These are phyloP conservation scores for Alternaria arbusti DNA, from an alignment of 2,329 filamentous ascomycete species.

Conservation along the genomic window DNA sequence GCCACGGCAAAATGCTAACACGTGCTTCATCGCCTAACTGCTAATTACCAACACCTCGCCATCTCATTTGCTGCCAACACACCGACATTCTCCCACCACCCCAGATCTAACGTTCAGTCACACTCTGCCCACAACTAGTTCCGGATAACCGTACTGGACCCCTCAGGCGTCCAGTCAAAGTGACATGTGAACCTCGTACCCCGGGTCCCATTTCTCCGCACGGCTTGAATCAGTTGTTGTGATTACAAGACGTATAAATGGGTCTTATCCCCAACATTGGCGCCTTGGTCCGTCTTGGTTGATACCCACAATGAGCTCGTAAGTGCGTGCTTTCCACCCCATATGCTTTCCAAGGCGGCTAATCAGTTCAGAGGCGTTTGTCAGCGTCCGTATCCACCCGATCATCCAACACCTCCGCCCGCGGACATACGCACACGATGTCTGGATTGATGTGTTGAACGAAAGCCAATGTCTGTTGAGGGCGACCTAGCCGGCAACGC, in stretches of 20 bases:
- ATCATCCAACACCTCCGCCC: neutral
- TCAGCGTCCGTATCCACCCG: neutral
- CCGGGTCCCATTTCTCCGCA: neutral
- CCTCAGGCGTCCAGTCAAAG: neutral
- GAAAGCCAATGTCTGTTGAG: constrained; percentile 53
- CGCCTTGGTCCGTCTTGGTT: constrained; percentile 9
- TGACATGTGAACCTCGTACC: neutral
- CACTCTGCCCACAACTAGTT: neutral
- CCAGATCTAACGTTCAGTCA: neutral
- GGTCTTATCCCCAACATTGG: constrained; percentile 10
- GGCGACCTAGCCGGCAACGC: constrained; percentile 66
- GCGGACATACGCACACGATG: neutral
- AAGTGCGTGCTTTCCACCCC: neutral
- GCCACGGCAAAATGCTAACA: neutral
- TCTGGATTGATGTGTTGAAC: neutral
- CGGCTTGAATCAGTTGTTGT: neutral
- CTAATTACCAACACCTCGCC: neutral
- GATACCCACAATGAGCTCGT: neutral
- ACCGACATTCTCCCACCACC: neutral
- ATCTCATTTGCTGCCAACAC: neutral
- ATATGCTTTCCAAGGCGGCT: neutral
- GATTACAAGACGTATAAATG: constrained; percentile 10
- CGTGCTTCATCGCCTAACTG: neutral
- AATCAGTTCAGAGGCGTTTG: neutral
- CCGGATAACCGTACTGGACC: neutral